These are phyloP conservation scores for Echinochloa phyllopogon DNA, from an alignment of 176 grass and related monocot species.

Conservation along the genomic window DNA sequence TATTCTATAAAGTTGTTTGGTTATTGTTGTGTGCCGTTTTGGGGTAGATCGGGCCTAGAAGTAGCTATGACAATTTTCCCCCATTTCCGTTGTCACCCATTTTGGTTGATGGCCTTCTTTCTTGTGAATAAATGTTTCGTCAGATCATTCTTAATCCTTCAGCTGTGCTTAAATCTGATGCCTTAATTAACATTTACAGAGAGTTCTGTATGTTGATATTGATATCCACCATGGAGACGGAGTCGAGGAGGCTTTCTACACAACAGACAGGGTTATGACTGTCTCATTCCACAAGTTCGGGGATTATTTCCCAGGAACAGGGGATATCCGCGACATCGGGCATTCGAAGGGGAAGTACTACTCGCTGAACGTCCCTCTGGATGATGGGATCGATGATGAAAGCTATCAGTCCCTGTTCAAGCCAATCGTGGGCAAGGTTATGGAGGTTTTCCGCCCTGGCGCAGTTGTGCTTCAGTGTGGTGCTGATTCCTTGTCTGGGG, in stretches of 20 bases:
- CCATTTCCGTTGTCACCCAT: neutral
- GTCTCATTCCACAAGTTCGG: slow-evolving; percentile 97
- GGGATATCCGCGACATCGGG: slow-evolving; percentile 78
- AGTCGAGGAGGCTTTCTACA: slow-evolving; percentile 95
- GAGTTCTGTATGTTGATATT: slow-evolving; percentile 87
- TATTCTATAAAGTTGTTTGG: neutral
- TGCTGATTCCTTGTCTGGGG: slow-evolving; percentile 87
- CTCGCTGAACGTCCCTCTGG: slow-evolving; percentile 79
- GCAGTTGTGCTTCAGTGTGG: slow-evolving; percentile 94
- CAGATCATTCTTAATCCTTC: neutral
- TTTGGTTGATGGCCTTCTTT: neutral
- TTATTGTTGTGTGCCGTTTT: neutral
- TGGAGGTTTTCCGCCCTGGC: slow-evolving; percentile 82
- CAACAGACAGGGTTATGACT: slow-evolving; percentile 89
- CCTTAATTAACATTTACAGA: slow-evolving; percentile 51
- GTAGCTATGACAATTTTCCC: neutral
- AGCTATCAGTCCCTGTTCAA: slow-evolving; percentile 95
- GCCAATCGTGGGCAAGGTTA: slow-evolving; percentile 83
- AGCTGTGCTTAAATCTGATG: slow-evolving; percentile 38
- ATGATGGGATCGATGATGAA: slow-evolving; percentile 91
- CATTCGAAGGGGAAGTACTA: slow-evolving; percentile 87
- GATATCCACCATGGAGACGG: slow-evolving; percentile 96
- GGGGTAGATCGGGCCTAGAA: neutral
- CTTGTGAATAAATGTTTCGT: neutral
- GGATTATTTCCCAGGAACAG: slow-evolving; percentile 88